Base-by-base conservation (phyloP, 345 rosid species). In the Arabis hirsuta region DNA sequence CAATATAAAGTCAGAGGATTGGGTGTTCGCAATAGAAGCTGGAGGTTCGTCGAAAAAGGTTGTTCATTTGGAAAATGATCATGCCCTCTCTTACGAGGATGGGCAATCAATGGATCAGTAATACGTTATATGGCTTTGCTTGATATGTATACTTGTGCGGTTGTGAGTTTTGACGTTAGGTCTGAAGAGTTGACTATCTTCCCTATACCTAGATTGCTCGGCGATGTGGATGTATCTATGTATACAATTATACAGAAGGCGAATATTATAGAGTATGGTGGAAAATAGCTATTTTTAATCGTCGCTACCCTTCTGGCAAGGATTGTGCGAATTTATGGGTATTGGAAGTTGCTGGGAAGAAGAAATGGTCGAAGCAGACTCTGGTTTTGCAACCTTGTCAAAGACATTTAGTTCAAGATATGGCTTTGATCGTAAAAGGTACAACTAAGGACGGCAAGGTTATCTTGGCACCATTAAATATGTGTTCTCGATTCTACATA, bases 21-120 rank as follows among this genome's bases (percentile, higher is more conserved):
- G 69, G 69, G 45, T 64, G 19, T 48, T 64, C 4, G 31, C 12
- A 4, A 16, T 63, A 31, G 19, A 47, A 63, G 55, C 55, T 47
- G 44, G 68, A 47, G 69, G 69, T 32, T 64, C 56, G 0, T 64
- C 45, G 69, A 64, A 20, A 64, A 64, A 64, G 20, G 69, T 64
- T 19, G 45, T 64, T 47, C 4, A 3, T 2, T 2, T 4, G 2
- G 56, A 12, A 9, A 19, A 4, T 20, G 50, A 50, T 34, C 69
- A 64, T 20, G 8, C 9, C 12, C 69, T 36, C 13, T 13, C 16
- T 1, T 6, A 7, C 43, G 1, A 62, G 67, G 67, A 11, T 6
- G 3, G 4, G 20, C 32, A 5, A 65, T n/a, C 13, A 50, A 5
- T 51, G 69, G 58, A 50, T 65, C 69, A 7, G n/a, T 65, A 50